phyloP scores from a whole-genome alignment of 2,329 filamentous ascomycete genomes.

The Xylariaceae sp. region DNA sequence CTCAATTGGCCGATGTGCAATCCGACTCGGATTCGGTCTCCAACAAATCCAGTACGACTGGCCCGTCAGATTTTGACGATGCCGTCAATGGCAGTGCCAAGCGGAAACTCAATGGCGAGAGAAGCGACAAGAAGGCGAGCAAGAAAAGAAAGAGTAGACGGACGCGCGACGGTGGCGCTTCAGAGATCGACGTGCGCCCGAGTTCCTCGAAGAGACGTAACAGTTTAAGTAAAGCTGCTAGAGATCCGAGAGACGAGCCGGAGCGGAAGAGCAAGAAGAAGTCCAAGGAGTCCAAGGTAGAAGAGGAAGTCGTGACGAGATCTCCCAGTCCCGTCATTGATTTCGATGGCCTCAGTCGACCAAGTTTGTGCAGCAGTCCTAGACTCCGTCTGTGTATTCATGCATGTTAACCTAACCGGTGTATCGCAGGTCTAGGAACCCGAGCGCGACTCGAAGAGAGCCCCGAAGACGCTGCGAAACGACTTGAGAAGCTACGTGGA shows the following conservation, averaged over 20 bases:
- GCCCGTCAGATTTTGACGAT: conserved; percentile 31
- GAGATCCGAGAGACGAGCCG: conserved; percentile 54
- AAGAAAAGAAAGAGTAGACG: conserved; percentile 31
- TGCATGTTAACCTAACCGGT: conserved; percentile 24
- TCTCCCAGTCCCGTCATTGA: conserved; percentile 56
- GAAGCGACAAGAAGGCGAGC: conserved; percentile 30
- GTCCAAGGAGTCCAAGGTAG: conserved; percentile 13
- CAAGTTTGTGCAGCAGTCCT: conserved; percentile 39
- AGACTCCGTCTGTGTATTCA: background rate
- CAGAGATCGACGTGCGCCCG: conserved; percentile 32
- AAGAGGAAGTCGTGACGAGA: conserved; percentile 33
- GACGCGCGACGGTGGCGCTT: conserved; percentile 26
- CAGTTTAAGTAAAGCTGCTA: conserved; percentile 56
- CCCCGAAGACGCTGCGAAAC: conserved; percentile 44
- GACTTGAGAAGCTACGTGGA: conserved; percentile 54
- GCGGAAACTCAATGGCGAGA: conserved; percentile 13
- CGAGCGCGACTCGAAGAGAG: conserved; percentile 56
- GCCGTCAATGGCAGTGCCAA: conserved; percentile 26
- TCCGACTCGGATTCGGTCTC: conserved; percentile 14
- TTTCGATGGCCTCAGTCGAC: conserved; percentile 56
- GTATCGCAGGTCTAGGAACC: conserved; percentile 53
- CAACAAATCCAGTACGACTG: conserved; percentile 18
- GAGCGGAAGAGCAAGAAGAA: conserved; percentile 37
- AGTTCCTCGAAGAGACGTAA: conserved; percentile 41
- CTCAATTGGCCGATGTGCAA: conserved; percentile 22